Conservation (phyloP, 495 filamentous ascomycete species). For the Oleoguttula mirabilis region DNA sequence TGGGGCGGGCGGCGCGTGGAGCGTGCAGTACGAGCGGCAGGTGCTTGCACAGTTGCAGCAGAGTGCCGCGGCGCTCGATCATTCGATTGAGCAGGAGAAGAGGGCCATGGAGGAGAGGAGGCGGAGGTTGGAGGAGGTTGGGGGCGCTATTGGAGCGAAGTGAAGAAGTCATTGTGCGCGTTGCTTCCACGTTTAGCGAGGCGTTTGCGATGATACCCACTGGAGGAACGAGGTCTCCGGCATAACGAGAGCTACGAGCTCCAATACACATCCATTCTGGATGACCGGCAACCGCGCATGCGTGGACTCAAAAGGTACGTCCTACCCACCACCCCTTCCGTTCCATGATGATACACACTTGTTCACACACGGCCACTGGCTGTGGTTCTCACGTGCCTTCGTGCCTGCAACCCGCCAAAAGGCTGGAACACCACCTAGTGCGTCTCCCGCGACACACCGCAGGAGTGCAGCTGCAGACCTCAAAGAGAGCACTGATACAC, state of each 20-base stretch:
- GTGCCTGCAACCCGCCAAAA: background rate
- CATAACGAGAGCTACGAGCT: too few relatives aligned
- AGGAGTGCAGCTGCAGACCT: background rate
- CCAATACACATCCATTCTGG: too few relatives aligned
- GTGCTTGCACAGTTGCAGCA: constrained; percentile 15
- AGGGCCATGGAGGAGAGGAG: constrained; percentile 18
- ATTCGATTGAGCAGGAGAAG: constrained; percentile 12
- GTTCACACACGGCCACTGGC: background rate
- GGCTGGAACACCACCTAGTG: background rate
- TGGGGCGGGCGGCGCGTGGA: constrained; percentile 19
- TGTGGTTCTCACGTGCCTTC: background rate
- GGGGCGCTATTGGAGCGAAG: constrained; percentile 13
- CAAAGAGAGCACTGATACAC: background rate
- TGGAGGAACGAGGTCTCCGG: too few relatives aligned
- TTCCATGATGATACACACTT: background rate
- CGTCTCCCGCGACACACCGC: background rate
- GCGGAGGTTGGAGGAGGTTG: constrained; percentile 19
- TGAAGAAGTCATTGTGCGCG: constrained; percentile 1
- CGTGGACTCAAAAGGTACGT: background rate
- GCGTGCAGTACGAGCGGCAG: constrained; percentile 18
- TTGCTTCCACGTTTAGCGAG: constrained; percentile 3
- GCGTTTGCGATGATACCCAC: too few relatives aligned
- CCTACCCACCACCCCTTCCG: background rate
- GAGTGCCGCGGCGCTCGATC: constrained; percentile 10
- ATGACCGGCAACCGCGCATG: background rate